Evolutionary conservation across 2,329 filamentous ascomycete genomes (phyloP).

Genomic region (Colletotrichum endophyticum): DNA sequence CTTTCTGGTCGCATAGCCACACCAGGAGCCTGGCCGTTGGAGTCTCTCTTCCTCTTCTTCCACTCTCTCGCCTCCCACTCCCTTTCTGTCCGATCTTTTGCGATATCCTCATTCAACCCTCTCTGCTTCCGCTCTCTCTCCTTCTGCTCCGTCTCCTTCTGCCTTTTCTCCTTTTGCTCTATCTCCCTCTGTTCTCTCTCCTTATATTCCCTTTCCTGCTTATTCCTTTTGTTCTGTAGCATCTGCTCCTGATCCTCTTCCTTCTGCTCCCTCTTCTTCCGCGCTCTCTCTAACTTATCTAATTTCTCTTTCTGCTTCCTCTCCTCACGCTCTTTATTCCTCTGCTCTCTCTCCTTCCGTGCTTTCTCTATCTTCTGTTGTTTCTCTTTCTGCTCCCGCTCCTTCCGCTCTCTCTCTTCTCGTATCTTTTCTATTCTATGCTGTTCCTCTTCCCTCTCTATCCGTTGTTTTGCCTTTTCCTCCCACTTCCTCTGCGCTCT

Average conservation of each 20-base stretch:
- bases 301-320: not conserved
- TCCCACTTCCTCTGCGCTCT: no score
- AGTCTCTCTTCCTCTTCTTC: not conserved
- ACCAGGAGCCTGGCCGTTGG: not conserved
- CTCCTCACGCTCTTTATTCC: no score
- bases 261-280: not conserved
- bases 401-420: not conserved
- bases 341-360: not conserved
- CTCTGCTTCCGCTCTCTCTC: no score
- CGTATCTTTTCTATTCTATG: no score
- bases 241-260: not conserved
- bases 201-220: not conserved
- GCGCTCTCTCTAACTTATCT: not conserved
- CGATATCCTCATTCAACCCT: no score
- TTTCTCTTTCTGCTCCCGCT: not conserved
- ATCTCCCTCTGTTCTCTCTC: not conserved
- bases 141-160: no score
- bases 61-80: no score
- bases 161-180: not conserved
- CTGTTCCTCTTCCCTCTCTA: no score
- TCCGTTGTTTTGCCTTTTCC: no score
- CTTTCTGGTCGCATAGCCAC: not conserved
- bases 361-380: not conserved
- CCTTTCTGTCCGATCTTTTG: no score
- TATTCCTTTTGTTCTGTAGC: not conserved